Evolutionary conservation across 345 rosid species (phyloP), one percentile per base, ranked within the genome.

Genomic region (Boechera stricta): DNA sequence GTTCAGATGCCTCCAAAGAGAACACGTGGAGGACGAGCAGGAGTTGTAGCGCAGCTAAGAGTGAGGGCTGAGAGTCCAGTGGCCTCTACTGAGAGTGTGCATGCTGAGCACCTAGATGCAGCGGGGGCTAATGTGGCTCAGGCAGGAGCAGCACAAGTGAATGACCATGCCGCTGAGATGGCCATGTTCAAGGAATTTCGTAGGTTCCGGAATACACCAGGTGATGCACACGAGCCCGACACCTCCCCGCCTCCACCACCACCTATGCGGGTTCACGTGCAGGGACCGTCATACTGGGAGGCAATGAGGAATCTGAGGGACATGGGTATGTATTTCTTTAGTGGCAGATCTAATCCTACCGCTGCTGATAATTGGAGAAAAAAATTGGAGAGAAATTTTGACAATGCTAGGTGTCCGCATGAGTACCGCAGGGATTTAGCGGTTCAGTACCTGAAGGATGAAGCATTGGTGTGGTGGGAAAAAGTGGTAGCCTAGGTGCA

Each of bases 91-190:
- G 28, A 26, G 2, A 26, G 28, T 2, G 2, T 24, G 5, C 6
- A 10, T 8, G 7, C 0, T 21, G 15, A 52, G 15, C 2, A 24
- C 2, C 7, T 0, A 0, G 3, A 7, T 0, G 6, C 12, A 1
- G 31, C 4, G 1, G 2, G 0, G 1, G 32, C 15, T 52, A 52
- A 24, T 7, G 1, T 16, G 53, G 26, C 53, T 48, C 1, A 16
- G 0, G 10, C 1, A 48, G 5, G 24, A 48, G 10, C 4, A n/a
- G 1, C 5, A 3, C 4, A 6, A 16, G 53, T 16, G 5, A 49
- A 49, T 7, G 10, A 0, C 11, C 28, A 0, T 7, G 11, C 11
- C 1, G 2, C 28, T 1, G 5, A 48, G 1, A 16, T 6, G 53
- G 10, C 10, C 1, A 1, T 48, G 26, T 49, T 49, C 1, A 11